phyloP scores from a whole-genome alignment of 805 yeast species.

The Candida sonorensis region DNA sequence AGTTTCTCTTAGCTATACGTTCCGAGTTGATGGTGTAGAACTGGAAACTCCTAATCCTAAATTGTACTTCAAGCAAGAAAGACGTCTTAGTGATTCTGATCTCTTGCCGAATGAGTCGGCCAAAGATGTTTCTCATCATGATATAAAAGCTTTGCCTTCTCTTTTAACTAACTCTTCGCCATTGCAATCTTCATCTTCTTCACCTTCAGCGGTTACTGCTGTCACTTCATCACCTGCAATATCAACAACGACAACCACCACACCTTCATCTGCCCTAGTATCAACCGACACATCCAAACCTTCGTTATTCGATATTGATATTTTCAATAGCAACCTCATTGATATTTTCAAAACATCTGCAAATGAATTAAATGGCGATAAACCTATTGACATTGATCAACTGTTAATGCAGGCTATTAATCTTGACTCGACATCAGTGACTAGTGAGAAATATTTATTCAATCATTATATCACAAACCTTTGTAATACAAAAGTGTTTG shows the following conservation, averaged over 20 bases:
- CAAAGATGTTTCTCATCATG: no score
- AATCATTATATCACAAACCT: conserved; percentile 16
- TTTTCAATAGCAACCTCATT: no score
- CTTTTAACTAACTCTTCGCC: no score
- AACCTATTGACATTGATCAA: background rate
- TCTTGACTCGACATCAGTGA: background rate
- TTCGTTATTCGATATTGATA: no score
- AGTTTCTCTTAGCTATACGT: conserved; percentile 6
- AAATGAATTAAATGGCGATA: background rate
- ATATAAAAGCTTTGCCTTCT: no score
- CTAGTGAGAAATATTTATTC: conserved; percentile 13
- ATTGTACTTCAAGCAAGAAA: background rate
- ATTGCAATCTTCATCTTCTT: background rate
- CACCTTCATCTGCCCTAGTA: no score
- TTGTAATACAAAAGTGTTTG: conserved; percentile 19
- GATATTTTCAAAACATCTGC: background rate
- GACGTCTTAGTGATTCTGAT: background rate
- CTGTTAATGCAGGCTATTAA: background rate
- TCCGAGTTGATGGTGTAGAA: background rate
- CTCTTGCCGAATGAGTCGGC: conserved; percentile 1
- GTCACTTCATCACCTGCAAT: no score
- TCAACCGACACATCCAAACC: no score
- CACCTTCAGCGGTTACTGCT: no score
- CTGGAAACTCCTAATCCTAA: background rate
- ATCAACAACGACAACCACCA: no score